These are phyloP conservation scores for Candida sanyaensis DNA, from an alignment of 1,139 yeast genomes.

Conservation along the genomic window DNA sequence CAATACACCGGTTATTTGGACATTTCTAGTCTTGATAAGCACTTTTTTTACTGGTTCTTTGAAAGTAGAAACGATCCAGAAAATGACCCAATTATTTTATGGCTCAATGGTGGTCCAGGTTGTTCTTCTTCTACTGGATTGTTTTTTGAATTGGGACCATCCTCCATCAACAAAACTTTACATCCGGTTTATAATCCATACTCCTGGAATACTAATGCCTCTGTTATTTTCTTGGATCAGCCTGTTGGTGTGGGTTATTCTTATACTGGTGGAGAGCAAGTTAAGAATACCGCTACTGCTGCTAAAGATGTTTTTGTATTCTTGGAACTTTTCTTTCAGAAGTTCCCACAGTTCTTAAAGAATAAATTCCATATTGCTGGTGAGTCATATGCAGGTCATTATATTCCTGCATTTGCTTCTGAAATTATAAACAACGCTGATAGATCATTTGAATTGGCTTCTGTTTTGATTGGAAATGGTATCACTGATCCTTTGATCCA, in stretches of 20 bases:
- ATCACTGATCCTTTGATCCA: conserved; percentile 76
- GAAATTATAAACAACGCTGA: conserved; percentile 70
- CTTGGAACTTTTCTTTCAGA: conserved; percentile 73
- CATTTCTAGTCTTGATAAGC: conserved; percentile 58
- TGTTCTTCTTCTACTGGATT: conserved; percentile 90
- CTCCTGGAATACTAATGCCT: conserved; percentile 89
- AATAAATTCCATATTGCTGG: conserved; percentile 81
- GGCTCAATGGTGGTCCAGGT: conserved; percentile 94
- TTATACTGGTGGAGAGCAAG: conserved; percentile 56
- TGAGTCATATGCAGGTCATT: conserved; percentile 88
- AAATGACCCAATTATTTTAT: conserved; percentile 80
- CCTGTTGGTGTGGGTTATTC: conserved; percentile 92
- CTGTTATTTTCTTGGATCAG: conserved; percentile 90
- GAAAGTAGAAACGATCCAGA: conserved; percentile 88
- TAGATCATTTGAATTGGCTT: conserved; percentile 64
- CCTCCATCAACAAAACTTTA: conserved; percentile 65
- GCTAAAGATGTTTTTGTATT: conserved; percentile 81
- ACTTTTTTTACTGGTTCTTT: conserved; percentile 85
- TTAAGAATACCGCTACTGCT: conserved; percentile 67
- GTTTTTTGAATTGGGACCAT: conserved; percentile 87
- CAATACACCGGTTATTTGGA: conserved; percentile 72
- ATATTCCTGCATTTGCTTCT: conserved; percentile 75
- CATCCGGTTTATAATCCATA: conserved; percentile 75
- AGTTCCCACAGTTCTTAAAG: conserved; percentile 62
- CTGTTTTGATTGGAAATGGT: conserved; percentile 83